Conservation (phyloP, 2,329 filamentous ascomycete genomes). For the Talaromyces albobiverticillius region DNA sequence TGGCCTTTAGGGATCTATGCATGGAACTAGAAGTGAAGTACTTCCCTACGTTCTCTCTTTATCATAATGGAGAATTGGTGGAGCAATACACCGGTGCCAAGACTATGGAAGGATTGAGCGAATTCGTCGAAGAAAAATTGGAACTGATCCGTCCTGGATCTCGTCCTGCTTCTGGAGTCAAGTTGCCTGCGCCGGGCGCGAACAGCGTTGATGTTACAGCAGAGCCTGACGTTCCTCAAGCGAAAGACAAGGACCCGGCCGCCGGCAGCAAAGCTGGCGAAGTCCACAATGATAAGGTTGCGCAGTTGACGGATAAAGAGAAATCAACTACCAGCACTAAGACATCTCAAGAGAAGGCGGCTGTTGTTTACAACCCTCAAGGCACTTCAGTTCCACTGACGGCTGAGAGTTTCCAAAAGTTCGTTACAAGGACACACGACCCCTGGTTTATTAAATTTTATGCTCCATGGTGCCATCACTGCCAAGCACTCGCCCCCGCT, state of each 20-base stretch:
- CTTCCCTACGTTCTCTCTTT: constrained; percentile 77
- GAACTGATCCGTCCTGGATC: constrained; percentile 79
- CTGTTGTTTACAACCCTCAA: constrained; percentile 66
- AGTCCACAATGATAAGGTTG: constrained; percentile 40
- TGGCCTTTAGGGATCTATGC: constrained; percentile 79
- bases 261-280: constrained; percentile 38
- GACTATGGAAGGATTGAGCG: constrained; percentile 63
- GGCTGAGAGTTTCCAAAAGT: constrained; percentile 78
- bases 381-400: constrained; percentile 74
- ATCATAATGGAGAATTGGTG: constrained; percentile 69
- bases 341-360: constrained; percentile 47
- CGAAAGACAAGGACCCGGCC: constrained; percentile 43
- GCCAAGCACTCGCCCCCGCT: constrained; percentile 84
- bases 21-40: constrained; percentile 61
- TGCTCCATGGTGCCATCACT: constrained; percentile 95
- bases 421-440: constrained; percentile 82
- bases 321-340: constrained; percentile 24
- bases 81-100: constrained; percentile 66
- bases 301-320: constrained; percentile 13
- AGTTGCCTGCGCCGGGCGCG: constrained; percentile 70
- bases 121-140: constrained; percentile 71
- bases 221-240: constrained; percentile 33
- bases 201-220: constrained; percentile 44
- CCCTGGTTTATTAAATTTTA: constrained; percentile 99
- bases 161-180: constrained; percentile 63